Conservation (phyloP, 345 rosid genomes). For the Zanthoxylum bungeanum region DNA sequence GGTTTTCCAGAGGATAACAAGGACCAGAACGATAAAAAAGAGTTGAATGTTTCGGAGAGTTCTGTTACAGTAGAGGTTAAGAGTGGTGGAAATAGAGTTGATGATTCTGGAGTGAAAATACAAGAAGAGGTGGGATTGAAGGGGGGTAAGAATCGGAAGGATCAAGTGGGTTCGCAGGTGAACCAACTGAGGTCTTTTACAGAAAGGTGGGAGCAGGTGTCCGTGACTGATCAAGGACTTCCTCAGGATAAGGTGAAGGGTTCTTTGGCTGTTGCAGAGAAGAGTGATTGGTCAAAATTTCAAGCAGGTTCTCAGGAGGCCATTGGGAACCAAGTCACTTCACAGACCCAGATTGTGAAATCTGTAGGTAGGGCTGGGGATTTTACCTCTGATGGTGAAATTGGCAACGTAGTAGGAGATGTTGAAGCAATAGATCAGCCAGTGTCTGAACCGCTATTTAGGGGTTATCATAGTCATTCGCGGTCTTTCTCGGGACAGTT, state of each 20-base stretch:
- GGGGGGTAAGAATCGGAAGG: conserved; percentile 34
- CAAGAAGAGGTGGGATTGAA: conserved; percentile 34
- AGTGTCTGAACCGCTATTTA: conserved; percentile 26
- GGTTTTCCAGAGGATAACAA: conserved; percentile 28
- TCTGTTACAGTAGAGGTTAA: conserved; percentile 35
- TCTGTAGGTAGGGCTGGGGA: conserved; percentile 29
- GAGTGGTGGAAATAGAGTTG: conserved; percentile 24
- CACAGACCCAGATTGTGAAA: conserved; percentile 23
- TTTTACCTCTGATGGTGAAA: conserved; percentile 31
- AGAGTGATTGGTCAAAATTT: conserved; percentile 25
- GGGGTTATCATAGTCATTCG: conserved; percentile 48
- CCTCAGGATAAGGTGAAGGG: conserved; percentile 38
- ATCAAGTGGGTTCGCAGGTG: conserved; percentile 28
- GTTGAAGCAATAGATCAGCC: conserved; percentile 34
- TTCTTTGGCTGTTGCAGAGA: conserved; percentile 32
- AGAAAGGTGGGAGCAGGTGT: conserved; percentile 27
- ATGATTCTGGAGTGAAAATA: conserved; percentile 32
- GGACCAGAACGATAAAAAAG: conserved; percentile 39
- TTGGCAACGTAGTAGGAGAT: conserved; percentile 29
- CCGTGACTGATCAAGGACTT: conserved; percentile 33
- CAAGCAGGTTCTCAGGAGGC: conserved; percentile 16
- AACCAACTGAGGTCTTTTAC: conserved; percentile 20
- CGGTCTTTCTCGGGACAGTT: conserved; percentile 54
- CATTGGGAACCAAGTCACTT: conserved; percentile 29
- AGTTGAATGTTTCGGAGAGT: conserved; percentile 29